These are phyloP conservation scores for Coemansia sp. DNA, from an alignment of 192 early-diverging fungal species.

Conservation along the genomic window DNA sequence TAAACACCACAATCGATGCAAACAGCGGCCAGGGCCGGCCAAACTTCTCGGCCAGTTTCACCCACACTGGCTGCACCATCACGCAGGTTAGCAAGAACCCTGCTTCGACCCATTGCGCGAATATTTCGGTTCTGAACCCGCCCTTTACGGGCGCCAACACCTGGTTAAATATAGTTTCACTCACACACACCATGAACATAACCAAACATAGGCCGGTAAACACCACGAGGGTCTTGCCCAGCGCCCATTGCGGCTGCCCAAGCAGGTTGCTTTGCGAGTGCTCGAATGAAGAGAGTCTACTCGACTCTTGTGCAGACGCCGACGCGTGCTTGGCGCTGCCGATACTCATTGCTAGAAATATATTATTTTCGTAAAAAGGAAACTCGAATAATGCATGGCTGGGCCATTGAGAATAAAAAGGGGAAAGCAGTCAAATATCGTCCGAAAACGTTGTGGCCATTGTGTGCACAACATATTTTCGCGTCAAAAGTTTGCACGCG, in stretches of 20 bases:
- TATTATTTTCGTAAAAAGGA: background rate
- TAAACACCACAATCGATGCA: conserved; percentile 44
- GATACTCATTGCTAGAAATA: background rate
- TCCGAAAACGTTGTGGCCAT: no score
- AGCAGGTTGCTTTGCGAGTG: conserved; percentile 24
- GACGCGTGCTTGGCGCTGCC: background rate
- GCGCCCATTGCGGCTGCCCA: conserved; percentile 43
- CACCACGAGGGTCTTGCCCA: conserved; percentile 16
- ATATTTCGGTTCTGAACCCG: conserved; percentile 63
- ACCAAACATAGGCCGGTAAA: conserved; percentile 57
- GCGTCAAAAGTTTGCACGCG: no score
- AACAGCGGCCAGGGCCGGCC: conserved; percentile 46
- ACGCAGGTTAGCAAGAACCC: conserved; percentile 70
- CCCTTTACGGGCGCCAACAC: conserved; percentile 67
- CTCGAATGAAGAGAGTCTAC: background rate
- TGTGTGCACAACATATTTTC: no score
- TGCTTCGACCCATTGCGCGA: conserved; percentile 81
- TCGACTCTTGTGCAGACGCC: background rate
- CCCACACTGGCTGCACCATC: conserved; percentile 75
- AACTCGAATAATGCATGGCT: background rate
- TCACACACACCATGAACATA: conserved; percentile 71
- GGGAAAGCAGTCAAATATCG: no score
- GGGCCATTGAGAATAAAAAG: no score
- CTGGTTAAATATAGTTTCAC: conserved; percentile 83
- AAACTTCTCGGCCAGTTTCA: conserved; percentile 81